phyloP scores from a whole-genome alignment of 2,329 filamentous ascomycete species.

The Aspergillus sp. region DNA sequence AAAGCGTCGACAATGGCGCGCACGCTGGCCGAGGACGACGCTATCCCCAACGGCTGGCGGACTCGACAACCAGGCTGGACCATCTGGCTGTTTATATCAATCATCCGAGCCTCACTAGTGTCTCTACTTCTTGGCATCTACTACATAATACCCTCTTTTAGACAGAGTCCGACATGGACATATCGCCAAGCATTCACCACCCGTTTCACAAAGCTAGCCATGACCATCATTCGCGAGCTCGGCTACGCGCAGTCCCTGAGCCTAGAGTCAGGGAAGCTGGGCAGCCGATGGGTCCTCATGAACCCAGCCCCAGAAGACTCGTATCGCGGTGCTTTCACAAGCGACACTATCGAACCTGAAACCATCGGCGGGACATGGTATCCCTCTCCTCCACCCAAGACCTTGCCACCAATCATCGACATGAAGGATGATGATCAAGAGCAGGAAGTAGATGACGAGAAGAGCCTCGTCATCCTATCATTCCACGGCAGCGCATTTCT shows the following conservation, averaged over 20 bases:
- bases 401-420: neutral
- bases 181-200: slow-evolving; percentile 2
- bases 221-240: neutral
- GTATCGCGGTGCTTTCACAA: neutral
- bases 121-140: neutral
- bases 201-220: neutral
- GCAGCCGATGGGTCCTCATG: neutral
- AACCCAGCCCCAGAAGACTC: neutral
- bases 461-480: neutral
- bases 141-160: neutral
- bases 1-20: neutral
- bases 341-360: neutral
- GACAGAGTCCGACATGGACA: neutral
- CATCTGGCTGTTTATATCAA: neutral
- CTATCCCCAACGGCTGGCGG: slow-evolving; percentile 4
- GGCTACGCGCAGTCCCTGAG: slow-evolving; percentile 1
- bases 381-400: neutral
- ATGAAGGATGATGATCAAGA: neutral
- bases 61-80: neutral
- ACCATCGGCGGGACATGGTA: slow-evolving; percentile 4
- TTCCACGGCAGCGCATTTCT: slow-evolving; percentile 1
- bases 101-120: neutral
- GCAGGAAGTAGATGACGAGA: neutral
- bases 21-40: neutral
- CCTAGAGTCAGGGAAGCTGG: neutral